Evolutionary conservation across 805 yeast species (phyloP), one percentile per base, ranked within the genome.

Genomic region (Spathaspora hagerdaliae): DNA sequence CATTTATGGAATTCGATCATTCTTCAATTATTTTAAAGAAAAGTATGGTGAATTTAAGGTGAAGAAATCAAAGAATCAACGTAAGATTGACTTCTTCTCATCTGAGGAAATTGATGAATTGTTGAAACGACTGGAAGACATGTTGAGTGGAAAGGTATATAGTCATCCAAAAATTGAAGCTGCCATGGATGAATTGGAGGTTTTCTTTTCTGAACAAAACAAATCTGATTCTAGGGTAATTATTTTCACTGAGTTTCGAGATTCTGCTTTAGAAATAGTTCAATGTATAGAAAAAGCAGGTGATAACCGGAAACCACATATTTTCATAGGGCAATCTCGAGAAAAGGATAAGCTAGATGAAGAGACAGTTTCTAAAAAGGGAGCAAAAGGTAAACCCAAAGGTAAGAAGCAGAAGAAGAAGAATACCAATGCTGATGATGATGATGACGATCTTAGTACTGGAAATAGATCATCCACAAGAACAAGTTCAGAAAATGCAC

Each of bases 321-420:
- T 92, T 24, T 94, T 94, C 59, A 88, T 94, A 51, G 99, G 99
- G 0, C 99, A 94, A 60, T 77, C 96, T 0, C 79, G 77, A 49
- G 91, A 82, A 44, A 82, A 81, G 56, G 88, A 82, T 40, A 80
- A 75, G 31, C 83, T 83, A 58, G 86, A 83, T 57, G 83, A 83
- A 48, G 77, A 64, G 2, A 69, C 68, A 6, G 81, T 68, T 51
- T 39, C 43, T 31, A 59, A 56, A 36, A 42, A 46, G 36, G 32
- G 32, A 9, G 12, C 9, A 29, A 33, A 38, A 27, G 43, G 39
- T 61, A 65, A 29, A 43, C 51, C 32, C 50, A 64, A 49, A 59
- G 63, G 51, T 58, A 65, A 41, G 55, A 61, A 44, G 8, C 47
- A 39, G 64, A 65, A 41, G 55, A 61, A 45, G 9, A 47, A 39